phyloP scores from a whole-genome alignment of 345 rosid species.

The Geranium brycei region DNA sequence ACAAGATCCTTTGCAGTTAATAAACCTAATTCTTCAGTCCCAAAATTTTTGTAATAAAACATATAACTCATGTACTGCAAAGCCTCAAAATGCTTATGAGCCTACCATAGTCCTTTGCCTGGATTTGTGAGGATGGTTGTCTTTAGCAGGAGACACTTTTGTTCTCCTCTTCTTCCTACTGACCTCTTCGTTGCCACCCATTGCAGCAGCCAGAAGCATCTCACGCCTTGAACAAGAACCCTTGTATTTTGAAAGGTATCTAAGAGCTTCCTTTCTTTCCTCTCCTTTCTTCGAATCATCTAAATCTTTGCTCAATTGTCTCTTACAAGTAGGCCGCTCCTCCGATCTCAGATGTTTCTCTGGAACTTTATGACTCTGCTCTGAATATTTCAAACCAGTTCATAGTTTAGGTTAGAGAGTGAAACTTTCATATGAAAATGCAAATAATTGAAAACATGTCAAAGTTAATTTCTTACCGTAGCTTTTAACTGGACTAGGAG shows the following conservation, averaged over 20 bases:
- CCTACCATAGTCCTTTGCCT: background rate
- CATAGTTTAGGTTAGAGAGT: background rate
- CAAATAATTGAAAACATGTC: background rate
- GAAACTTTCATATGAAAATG: background rate
- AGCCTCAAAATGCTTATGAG: too few species aligned
- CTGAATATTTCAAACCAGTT: constrained; percentile 20
- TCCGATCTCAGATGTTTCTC: constrained; percentile 18
- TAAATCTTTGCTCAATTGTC: constrained; percentile 10
- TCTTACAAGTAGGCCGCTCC: constrained; percentile 11
- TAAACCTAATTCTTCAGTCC: too few species aligned
- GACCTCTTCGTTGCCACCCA: constrained; percentile 7
- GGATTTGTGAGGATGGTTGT: constrained; percentile 18
- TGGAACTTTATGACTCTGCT: constrained; percentile 7
- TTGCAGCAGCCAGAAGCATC: constrained; percentile 19
- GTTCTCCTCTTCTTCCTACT: constrained; percentile 15
- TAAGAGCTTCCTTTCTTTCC: constrained; percentile 20
- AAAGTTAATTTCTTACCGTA: constrained; percentile 8
- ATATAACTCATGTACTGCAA: too few species aligned
- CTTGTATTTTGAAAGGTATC: constrained; percentile 7
- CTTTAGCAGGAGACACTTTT: constrained; percentile 24
- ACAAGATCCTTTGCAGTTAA: too few species aligned
- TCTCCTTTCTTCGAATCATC: constrained; percentile 7
- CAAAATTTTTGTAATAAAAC: too few species aligned
- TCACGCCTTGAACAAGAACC: constrained; percentile 6
- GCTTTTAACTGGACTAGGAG: constrained; percentile 16